These are phyloP conservation scores for Zygosaccharomyces rouxii DNA, from an alignment of 805 yeast genomes.

Conservation along the genomic window DNA sequence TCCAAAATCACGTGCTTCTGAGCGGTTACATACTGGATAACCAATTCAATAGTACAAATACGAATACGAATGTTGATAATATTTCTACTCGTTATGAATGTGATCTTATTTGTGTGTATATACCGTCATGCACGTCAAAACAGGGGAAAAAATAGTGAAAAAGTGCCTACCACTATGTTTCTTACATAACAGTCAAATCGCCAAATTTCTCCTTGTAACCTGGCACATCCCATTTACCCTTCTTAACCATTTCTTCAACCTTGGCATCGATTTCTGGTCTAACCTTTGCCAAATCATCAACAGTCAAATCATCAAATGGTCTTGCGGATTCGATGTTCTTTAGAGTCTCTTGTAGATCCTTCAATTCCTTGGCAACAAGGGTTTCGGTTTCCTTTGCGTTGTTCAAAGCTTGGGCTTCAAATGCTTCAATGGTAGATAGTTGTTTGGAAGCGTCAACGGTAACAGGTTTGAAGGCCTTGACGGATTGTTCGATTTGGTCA, in stretches of 20 bases:
- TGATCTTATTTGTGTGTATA: conserved; percentile 4
- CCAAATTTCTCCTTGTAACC: conserved; percentile 99
- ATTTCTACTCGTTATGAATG: conserved; percentile 1
- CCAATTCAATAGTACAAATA: neutral
- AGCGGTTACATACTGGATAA: neutral
- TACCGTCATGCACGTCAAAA: conserved; percentile 7
- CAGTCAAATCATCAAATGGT: conserved; percentile 95
- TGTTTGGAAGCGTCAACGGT: conserved; percentile 85
- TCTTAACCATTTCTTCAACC: conserved; percentile 89
- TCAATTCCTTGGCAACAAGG: conserved; percentile 80
- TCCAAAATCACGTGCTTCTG: neutral
- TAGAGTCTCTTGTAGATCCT: conserved; percentile 80
- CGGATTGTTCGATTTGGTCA: conserved; percentile 73
- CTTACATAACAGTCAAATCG: conserved; percentile 83
- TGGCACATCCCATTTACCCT: conserved; percentile 97
- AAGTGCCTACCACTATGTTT: neutral
- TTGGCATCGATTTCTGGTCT: conserved; percentile 97
- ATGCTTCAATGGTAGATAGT: conserved; percentile 84
- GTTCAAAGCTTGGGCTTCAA: conserved; percentile 91
- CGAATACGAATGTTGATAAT: neutral
- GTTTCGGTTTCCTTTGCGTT: conserved; percentile 92
- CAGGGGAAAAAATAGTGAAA: neutral
- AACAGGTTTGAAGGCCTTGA: conserved; percentile 72
- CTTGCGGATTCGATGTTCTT: conserved; percentile 94
- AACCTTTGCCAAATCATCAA: conserved; percentile 90